Evolutionary conservation across 78 protist species (phyloP).

Genomic region (Dictyostelium brefeldianum): DNA sequence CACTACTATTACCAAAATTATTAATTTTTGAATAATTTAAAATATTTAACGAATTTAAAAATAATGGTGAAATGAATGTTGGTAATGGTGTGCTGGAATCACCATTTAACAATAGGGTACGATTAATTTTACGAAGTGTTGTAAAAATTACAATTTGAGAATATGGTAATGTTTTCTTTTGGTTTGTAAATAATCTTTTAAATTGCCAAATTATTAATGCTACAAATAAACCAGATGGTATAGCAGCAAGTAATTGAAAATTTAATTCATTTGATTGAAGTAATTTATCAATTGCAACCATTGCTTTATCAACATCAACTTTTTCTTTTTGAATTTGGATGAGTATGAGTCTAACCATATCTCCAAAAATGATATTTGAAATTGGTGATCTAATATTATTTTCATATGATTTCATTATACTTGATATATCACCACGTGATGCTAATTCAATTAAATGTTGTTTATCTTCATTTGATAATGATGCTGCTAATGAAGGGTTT

Average conservation of each 20-base stretch:
- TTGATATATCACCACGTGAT: constrained; percentile 42
- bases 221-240: constrained; percentile 39
- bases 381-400: constrained; percentile 25
- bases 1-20: not conserved
- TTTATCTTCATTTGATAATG: not conserved
- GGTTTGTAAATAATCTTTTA: not conserved
- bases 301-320: constrained; percentile 75
- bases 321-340: constrained; percentile 77
- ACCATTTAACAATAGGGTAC: constrained; percentile 6
- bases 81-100: not conserved
- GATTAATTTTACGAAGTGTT: constrained; percentile 21
- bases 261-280: constrained; percentile 74
- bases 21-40: not conserved
- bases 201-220: constrained; percentile 5
- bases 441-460: not conserved
- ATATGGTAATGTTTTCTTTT: constrained; percentile 18
- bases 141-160: constrained; percentile 43
- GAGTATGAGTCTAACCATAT: constrained; percentile 38
- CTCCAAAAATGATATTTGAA: constrained; percentile 33
- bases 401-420: constrained; percentile 60
- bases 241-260: constrained; percentile 71
- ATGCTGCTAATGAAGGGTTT: too few relatives aligned
- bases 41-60: not conserved
- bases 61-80: not conserved
- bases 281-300: constrained; percentile 68